Percentiles rank a stretch among this genome's conserved stretches.
Evolutionary conservation across 2,329 filamentous ascomycete species (phyloP).

Genomic region (Cordyceps tenuipes): DNA sequence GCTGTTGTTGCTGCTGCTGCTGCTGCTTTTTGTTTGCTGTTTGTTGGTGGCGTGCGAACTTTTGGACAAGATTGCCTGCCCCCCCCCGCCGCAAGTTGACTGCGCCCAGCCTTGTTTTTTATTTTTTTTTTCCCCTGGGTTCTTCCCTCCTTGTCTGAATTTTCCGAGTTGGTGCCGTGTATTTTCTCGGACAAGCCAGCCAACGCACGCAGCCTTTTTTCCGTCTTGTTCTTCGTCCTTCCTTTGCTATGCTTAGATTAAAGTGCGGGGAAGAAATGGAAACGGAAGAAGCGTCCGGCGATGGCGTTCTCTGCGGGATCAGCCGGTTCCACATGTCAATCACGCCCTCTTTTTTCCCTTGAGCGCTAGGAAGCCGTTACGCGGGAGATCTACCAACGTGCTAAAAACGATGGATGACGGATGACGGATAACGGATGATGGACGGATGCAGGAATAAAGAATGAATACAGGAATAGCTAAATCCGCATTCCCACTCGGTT

Average conservation of each 20-base stretch:
- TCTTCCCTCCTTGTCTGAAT: not conserved
- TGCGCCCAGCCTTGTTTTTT: not conserved
- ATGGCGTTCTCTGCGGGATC: not conserved
- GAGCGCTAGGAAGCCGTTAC: not conserved
- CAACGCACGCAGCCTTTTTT: not conserved
- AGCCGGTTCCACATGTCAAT: slow-evolving; percentile 2
- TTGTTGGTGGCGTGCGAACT: too few species aligned
- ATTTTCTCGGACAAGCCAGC: too few species aligned
- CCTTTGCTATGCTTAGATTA: not conserved
- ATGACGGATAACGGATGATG: too few species aligned
- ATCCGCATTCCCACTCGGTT: too few species aligned
- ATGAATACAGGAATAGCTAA: too few species aligned
- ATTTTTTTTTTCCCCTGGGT: not conserved
- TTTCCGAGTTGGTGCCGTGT: not conserved
- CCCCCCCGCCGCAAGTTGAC: too few species aligned
- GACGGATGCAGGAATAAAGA: too few species aligned
- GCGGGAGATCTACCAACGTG: not conserved
- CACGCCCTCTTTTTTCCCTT: not conserved
- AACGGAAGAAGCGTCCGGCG: not conserved
- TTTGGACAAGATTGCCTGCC: too few species aligned
- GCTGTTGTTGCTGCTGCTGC: too few species aligned
- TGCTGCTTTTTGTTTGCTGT: not conserved
- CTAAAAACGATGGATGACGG: too few species aligned
- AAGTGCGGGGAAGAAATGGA: slow-evolving; percentile 5
- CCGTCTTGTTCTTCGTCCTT: too few species aligned